Conservation (phyloP, 1,284 basidiomycete genomes). For the Calocybe gambosa region DNA sequence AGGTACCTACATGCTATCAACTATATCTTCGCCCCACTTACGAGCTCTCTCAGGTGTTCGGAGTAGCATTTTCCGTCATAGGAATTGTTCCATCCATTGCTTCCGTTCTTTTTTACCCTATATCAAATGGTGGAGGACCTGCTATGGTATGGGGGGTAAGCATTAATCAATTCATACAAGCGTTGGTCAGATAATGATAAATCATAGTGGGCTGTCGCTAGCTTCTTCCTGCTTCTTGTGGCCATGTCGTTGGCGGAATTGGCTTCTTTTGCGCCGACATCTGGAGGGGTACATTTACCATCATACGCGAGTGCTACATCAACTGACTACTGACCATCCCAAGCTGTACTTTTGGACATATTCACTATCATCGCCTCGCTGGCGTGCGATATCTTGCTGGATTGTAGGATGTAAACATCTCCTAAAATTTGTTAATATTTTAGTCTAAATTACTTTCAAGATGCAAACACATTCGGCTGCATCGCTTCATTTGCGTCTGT, state of each 20-base stretch:
- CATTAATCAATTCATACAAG: conserved; percentile 10
- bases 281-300: conserved; percentile 46
- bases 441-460: conserved; percentile 27
- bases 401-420: conserved; percentile 63
- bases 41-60: conserved; percentile 41
- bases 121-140: conserved; percentile 74
- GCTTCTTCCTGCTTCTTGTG: conserved; percentile 54
- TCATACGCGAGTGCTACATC: neutral
- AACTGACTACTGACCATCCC: neutral
- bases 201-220: conserved; percentile 51
- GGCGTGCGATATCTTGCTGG: conserved; percentile 68
- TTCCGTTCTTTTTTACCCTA: conserved; percentile 66
- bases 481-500: conserved; percentile 67
- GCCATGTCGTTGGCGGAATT: conserved; percentile 69
- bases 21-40: neutral
- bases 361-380: conserved; percentile 55
- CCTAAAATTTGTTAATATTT: neutral
- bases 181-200: neutral
- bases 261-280: conserved; percentile 66
- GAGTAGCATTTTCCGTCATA: conserved; percentile 62
- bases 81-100: conserved; percentile 43
- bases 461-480: conserved; percentile 70
- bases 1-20: conserved; percentile 32
- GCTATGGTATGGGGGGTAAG: conserved; percentile 82
- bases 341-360: conserved; percentile 78